These are phyloP conservation scores for Magnusiomyces ingens DNA, from an alignment of 1,139 yeast species.

Conservation along the genomic window DNA sequence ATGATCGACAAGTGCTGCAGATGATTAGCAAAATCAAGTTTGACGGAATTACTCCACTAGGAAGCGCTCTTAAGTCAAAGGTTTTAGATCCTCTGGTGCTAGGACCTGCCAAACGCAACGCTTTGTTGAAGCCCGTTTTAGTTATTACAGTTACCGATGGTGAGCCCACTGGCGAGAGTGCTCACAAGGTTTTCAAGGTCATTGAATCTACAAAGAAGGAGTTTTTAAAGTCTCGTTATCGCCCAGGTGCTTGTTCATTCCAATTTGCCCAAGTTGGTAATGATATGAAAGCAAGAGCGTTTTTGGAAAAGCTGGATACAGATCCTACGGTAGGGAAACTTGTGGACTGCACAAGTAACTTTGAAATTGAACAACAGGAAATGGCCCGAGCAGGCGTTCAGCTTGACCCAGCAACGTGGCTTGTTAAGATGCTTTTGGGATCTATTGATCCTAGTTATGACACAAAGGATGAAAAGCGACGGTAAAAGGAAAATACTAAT, in stretches of 20 bases:
- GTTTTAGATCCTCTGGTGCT: constrained; percentile 29
- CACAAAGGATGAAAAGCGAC: constrained; percentile 23
- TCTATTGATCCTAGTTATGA: constrained; percentile 29
- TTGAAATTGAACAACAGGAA: constrained; percentile 31
- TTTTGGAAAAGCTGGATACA: constrained; percentile 25
- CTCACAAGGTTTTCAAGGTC: constrained; percentile 23
- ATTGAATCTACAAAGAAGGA: constrained; percentile 25
- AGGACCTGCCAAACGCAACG: constrained; percentile 23
- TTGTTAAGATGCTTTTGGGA: constrained; percentile 29
- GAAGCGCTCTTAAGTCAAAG: constrained; percentile 25
- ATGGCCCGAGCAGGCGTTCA: constrained; percentile 29
- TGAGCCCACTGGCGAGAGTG: constrained; percentile 30
- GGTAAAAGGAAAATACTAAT: not conserved
- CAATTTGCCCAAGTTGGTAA: constrained; percentile 33
- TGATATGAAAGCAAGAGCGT: constrained; percentile 30
- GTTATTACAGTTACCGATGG: constrained; percentile 32
- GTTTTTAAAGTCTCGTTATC: constrained; percentile 23
- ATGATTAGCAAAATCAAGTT: constrained; percentile 25
- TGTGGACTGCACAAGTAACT: constrained; percentile 31
- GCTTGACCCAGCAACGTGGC: constrained; percentile 29
- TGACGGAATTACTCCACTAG: constrained; percentile 31
- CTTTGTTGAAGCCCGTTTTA: constrained; percentile 28
- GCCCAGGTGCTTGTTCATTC: constrained; percentile 31
- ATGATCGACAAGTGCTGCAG: constrained; percentile 24
- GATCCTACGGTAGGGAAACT: constrained; percentile 28